Evolutionary conservation across 768 basidiomycete species (phyloP).

Genomic region (Boletus vermiculosoides): DNA sequence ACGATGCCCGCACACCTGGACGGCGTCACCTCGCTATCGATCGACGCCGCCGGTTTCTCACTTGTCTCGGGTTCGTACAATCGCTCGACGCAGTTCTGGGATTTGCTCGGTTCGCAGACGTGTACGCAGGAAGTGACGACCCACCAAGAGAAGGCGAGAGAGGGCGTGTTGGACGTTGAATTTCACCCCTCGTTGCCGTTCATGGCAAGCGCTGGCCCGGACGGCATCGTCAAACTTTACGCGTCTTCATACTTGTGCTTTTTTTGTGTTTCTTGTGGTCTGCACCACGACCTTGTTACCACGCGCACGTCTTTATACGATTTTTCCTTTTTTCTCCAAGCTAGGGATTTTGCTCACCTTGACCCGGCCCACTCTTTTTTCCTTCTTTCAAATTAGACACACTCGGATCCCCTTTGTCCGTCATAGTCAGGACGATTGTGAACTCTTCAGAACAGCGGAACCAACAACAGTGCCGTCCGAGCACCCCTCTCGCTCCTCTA

Average conservation of each 20-base stretch:
- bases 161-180: conserved; percentile 87
- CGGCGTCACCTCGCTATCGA: conserved; percentile 85
- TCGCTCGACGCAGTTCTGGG: conserved; percentile 94
- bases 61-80: conserved; percentile 92
- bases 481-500: too few species aligned
- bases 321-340: background rate
- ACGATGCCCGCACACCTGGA: conserved; percentile 91
- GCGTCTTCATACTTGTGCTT: conserved; percentile 67
- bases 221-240: conserved; percentile 90
- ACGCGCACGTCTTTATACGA: conserved; percentile 1
- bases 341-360: conserved; percentile 13
- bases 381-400: conserved; percentile 10
- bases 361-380: conserved; percentile 9
- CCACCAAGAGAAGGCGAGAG: conserved; percentile 86
- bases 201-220: conserved; percentile 93
- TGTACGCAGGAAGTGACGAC: conserved; percentile 88
- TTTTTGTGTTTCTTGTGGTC: background rate
- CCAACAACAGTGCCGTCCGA: too few species aligned
- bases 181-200: conserved; percentile 82
- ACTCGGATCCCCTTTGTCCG: conserved; percentile 4
- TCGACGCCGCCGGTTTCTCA: conserved; percentile 83
- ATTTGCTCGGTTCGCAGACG: conserved; percentile 71
- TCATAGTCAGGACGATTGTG: background rate
- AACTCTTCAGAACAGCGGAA: too few species aligned
- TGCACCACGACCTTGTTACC: background rate